Percentiles rank a stretch among this genome's conserved stretches.
Conservation (phyloP, 2,329 filamentous ascomycete species). For the Fusarium albidum region DNA sequence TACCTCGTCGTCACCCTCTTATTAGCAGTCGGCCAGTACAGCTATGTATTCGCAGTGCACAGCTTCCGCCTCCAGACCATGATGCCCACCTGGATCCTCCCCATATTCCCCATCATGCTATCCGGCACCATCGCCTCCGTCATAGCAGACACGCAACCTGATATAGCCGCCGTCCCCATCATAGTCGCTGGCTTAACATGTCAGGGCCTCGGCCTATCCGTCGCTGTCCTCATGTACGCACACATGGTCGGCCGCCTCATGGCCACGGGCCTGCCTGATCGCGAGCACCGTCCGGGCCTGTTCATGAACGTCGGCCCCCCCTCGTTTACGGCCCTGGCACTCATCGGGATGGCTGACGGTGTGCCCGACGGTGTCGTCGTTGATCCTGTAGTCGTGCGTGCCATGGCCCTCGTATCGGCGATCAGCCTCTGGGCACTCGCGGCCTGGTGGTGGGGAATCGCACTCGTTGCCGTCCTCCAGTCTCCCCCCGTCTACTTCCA, state of each 20-base stretch:
- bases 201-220: conserved; percentile 73
- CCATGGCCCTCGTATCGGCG: conserved; percentile 54
- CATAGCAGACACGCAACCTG: conserved; percentile 68
- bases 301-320: conserved; percentile 80
- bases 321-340: conserved; percentile 73
- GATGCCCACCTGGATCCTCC: conserved; percentile 78
- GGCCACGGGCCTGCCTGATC: conserved; percentile 65
- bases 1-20: conserved; percentile 68
- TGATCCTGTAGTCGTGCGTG: conserved; percentile 51
- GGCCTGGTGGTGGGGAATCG: conserved; percentile 63
- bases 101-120: conserved; percentile 80
- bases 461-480: conserved; percentile 43
- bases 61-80: conserved; percentile 69
- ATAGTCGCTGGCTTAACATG: conserved; percentile 71
- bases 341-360: conserved; percentile 68
- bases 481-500: conserved; percentile 59
- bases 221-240: conserved; percentile 75
- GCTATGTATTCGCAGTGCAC: conserved; percentile 67
- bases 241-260: conserved; percentile 76
- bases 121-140: conserved; percentile 74
- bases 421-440: conserved; percentile 72
- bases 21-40: conserved; percentile 72
- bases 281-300: conserved; percentile 71
- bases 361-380: conserved; percentile 54
- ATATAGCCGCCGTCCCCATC: conserved; percentile 65